A percentile compares a stretch with the other conserved stretches of the same genome.
These are phyloP conservation scores for Termitomyces sp. DNA, from an alignment of 768 basidiomycete genomes.

Conservation along the genomic window DNA sequence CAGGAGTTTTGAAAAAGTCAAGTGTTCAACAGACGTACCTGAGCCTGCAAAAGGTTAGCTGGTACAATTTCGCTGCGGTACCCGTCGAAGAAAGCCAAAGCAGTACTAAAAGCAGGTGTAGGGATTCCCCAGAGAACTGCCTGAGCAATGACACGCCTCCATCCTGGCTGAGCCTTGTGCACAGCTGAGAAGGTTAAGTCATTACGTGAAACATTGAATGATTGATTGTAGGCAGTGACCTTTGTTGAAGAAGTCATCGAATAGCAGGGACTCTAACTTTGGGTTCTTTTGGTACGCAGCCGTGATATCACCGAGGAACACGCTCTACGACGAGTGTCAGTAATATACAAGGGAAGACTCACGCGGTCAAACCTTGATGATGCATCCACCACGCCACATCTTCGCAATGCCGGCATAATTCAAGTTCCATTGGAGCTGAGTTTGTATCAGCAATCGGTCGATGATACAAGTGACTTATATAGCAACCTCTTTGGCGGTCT, in stretches of 20 bases:
- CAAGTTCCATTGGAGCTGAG: conserved; percentile 78
- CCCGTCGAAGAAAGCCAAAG: conserved; percentile 97
- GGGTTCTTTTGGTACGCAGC: conserved; percentile 83
- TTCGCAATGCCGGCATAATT: conserved; percentile 97
- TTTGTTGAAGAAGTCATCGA: conserved; percentile 97
- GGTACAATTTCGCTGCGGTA: conserved; percentile 95
- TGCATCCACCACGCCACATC: conserved; percentile 99
- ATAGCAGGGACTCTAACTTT: conserved; percentile 86
- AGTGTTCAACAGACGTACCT: conserved; percentile 41
- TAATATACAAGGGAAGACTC: too few species aligned
- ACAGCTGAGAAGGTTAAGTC: conserved; percentile 49
- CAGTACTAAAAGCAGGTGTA: conserved; percentile 96
- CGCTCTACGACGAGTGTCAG: conserved; percentile 46
- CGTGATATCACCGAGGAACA: conserved; percentile 93
- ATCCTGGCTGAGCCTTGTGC: conserved; percentile 94
- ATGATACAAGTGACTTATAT: background rate
- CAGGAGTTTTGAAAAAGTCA: background rate
- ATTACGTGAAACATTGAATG: background rate
- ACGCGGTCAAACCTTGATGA: conserved; percentile 72
- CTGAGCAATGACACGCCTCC: conserved; percentile 96
- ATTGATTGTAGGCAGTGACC: conserved; percentile 34
- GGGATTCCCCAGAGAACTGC: conserved; percentile 97
- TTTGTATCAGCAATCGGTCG: background rate
- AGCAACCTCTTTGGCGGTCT: conserved; percentile 88
- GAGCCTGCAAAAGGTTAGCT: conserved; percentile 92